Base-by-base conservation (phyloP, 2,329 filamentous ascomycete species). In the Trichoderma sp. region DNA sequence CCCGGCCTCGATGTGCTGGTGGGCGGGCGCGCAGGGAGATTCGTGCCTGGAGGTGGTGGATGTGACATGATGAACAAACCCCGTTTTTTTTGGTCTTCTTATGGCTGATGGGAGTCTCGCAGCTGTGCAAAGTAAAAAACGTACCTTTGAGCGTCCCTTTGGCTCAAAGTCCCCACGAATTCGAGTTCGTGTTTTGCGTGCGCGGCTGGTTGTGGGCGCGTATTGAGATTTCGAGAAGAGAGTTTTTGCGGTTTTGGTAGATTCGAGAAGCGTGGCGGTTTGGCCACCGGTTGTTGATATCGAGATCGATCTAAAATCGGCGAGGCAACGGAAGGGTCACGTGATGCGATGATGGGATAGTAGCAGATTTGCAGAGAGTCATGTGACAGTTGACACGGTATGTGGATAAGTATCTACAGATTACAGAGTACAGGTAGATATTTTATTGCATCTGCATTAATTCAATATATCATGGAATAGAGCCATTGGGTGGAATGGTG, bases 51-150 rank as follows among this genome's bases (percentile, higher is more conserved):
- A 93, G 93, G 93, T 83, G 92, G 93, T 86, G 93, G 93, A 89
- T 94, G 94, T 86, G 93, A 93, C 94, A 96, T 96, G 89, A 91
- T 92, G 90, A 91, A 91, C 86, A 53, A 50, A 88, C 85, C 81
- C 78, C 78, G 79, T 75, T 77, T 66, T 74, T 38, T 71, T 73
- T 62, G 12, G 16, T 21, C 35, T 63, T 35, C 4, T 21, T 33
- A 31, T 33, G 18, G 59, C 38, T 41, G 59, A 59, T 69, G 53
- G 31, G 53, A 50, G 8, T 74, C 59, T 65, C 62, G 65, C 53
- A 72, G 73, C 74, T 79, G 77, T 82, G 76, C 78, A 76, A 77
- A 71, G 59, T 45, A 33, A 71, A 14, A 63, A 75, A 85, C 88
- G 87, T 89, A 89, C 88, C 88, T 72, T 89, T 87, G 86, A 88